Conservation (phyloP, 495 filamentous ascomycete genomes). For the Aspergillus nidulans region DNA sequence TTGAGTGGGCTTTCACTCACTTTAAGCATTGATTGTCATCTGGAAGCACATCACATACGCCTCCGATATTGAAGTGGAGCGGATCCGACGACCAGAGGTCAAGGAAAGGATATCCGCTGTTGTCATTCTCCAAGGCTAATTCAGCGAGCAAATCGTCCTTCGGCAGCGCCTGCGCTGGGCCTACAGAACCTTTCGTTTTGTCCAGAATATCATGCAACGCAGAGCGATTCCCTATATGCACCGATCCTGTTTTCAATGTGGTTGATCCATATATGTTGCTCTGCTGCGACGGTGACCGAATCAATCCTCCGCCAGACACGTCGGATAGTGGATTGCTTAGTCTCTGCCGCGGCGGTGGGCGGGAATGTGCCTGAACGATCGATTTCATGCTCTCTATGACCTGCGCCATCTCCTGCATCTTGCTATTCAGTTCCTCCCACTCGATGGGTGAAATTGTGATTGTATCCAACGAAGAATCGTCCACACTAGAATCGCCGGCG, state of each 20-base stretch:
- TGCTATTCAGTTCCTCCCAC: constrained; percentile 44
- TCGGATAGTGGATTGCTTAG: constrained; percentile 16
- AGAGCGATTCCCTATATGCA: constrained; percentile 55
- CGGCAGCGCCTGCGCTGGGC: constrained; percentile 52
- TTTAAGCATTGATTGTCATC: constrained; percentile 56
- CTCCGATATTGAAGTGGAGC: constrained; percentile 63
- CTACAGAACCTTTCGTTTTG: constrained; percentile 34
- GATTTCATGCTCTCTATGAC: constrained; percentile 36
- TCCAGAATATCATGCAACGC: constrained; percentile 49
- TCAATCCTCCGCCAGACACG: constrained; percentile 3
- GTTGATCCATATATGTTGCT: constrained; percentile 49
- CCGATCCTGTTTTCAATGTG: constrained; percentile 37
- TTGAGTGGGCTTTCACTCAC: constrained; percentile 29
- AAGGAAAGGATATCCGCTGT: constrained; percentile 72
- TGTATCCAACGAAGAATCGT: constrained; percentile 23
- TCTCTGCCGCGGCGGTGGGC: constrained; percentile 8
- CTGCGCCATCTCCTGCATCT: constrained; percentile 44
- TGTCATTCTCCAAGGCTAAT: constrained; percentile 74
- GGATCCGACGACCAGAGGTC: constrained; percentile 62
- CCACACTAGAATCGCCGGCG: constrained; percentile 5
- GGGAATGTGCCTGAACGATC: constrained; percentile 31
- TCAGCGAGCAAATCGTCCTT: constrained; percentile 76
- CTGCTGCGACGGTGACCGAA: constrained; percentile 20
- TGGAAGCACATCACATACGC: constrained; percentile 64
- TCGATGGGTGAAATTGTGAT: constrained; percentile 38